Base-by-base conservation (phyloP, 2,329 filamentous ascomycete species). In the Lecanoromycetidae sp. region DNA sequence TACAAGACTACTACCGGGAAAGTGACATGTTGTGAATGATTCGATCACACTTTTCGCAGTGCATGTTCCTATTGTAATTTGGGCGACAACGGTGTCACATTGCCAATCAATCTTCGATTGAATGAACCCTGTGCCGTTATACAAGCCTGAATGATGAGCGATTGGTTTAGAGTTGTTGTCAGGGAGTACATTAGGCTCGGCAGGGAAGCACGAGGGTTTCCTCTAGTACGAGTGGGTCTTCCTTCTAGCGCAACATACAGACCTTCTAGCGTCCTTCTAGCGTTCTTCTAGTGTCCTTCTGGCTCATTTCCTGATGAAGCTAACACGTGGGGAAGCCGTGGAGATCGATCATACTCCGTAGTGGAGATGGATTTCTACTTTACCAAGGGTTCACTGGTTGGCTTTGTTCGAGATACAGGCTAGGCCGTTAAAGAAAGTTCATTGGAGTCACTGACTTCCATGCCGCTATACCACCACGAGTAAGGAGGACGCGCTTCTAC, bases 201-300 rank as follows among this genome's bases (percentile, higher is more conserved):
- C n/a, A 13, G 20, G n/a, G 19, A 7, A 17, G 27, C 15, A 19
- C n/a, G 10, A 13, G 9, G n/a, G 19, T 19, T 22, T 37, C 25
- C 35, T 37, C 13, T 12, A n/a, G 20, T 20, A 19, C 6, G 15
- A 5, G 3, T 20, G 22, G 7, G 5, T 37, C 23, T 4, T 19
- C 4, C 35, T 41, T 32, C 17, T 30, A 41, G 23, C 38, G 23
- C n/a, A n/a, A 8, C 27, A 19, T 5, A 13, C 1, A 5, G 29
- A 13, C 20, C 20, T 25, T 46, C 23, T 26, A 30, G 26, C 19
- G 3, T 23, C 8, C 23, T 33, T 39, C 44, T 46, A 38, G 38
- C 38, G 33, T 37, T 3, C 33, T 51, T 51, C 48, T 51, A 48
- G 48, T 34, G 49, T 32, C 3, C 38, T 51, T 51, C 49, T 48